Evolutionary conservation across 805 yeast genomes (phyloP), one percentile per base, ranked within the genome.

Genomic region (Pichia occidentalis): DNA sequence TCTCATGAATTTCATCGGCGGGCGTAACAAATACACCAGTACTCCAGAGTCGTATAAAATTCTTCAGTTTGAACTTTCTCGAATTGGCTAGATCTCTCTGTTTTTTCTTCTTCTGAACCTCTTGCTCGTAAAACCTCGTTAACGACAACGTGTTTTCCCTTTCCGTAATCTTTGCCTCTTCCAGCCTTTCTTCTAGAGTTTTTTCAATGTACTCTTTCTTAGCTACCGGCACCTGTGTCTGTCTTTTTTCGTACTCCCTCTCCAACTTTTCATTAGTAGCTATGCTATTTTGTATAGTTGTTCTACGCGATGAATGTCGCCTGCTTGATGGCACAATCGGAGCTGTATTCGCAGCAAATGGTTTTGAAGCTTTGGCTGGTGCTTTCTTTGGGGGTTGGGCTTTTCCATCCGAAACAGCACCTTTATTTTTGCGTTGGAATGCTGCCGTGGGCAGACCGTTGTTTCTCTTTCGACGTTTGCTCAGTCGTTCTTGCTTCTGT

Each of bases 161-260:
- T 59, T 92, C 98, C 0, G 97, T 92, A 49, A 80, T 82, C 32
- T 78, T 65, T 1, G 98, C 97, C 56, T 86, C 92, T n/a, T 71
- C 80, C 31, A 83, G 59, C 28, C 80, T 64, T 52, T 83, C 85
- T 42, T 75, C 86, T 49, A 82, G 82, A 0, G 92, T 81, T 52
- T 77, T 62, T 40, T 67, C 65, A 13, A 66, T 62, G 35, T 48
- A 51, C 54, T 50, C 63, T 63, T 55, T 67, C 59, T 46, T 54
- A 4, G 52, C 60, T 20, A 48, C 45, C 3, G 55, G 54, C 26
- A 47, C 50, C 6, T 34, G 32, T 8, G 36, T 31, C 23, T 54
- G 48, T 42, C 75, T 63, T 50, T 81, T 69, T 40, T 71, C 71
- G 58, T 84, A 92, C 43, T 76, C 78, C 49, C 73, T 77, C 40